Conservation (phyloP, 2,329 filamentous ascomycete species). For the Ustilaginoidea virens region DNA sequence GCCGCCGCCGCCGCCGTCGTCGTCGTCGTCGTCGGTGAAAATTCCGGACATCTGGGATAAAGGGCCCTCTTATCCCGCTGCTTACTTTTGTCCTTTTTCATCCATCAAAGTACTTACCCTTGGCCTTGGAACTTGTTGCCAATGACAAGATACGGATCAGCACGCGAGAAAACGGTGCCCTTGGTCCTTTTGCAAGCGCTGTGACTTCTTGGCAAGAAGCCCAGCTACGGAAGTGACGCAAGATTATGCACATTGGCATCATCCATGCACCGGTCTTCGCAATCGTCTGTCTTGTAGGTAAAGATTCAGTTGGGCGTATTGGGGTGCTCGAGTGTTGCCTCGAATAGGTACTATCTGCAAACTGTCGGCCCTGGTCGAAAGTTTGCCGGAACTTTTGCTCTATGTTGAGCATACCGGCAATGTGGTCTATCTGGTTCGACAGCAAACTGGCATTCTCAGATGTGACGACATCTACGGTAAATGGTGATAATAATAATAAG, state of each 20-base stretch:
- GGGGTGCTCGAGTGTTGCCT: constrained; percentile 46
- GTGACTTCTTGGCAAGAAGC: constrained; percentile 43
- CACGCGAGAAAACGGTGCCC: constrained; percentile 56
- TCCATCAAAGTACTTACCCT: constrained; percentile 11
- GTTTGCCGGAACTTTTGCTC: constrained; percentile 58
- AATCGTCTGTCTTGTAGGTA: constrained; percentile 65
- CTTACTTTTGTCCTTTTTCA: no score
- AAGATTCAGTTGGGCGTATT: constrained; percentile 42
- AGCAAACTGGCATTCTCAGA: constrained; percentile 23
- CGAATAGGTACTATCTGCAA: constrained; percentile 45
- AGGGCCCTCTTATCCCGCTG: no score
- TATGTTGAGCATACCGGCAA: constrained; percentile 47
- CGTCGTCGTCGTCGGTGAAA: constrained; percentile 22
- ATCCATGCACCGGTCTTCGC: constrained; percentile 51
- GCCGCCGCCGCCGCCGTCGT: no score
- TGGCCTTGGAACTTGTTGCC: constrained; percentile 12
- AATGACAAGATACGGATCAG: constrained; percentile 58
- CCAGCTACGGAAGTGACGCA: constrained; percentile 47
- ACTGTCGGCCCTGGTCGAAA: constrained; percentile 20
- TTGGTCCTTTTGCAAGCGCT: constrained; percentile 64
- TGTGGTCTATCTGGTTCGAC: constrained; percentile 34
- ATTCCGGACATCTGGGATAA: constrained; percentile 39
- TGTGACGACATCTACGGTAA: constrained; percentile 27
- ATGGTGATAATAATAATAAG: not conserved
- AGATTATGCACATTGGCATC: constrained; percentile 57